phyloP scores from a whole-genome alignment of 139 green algal genomes.

The Mesotaenium endlicherianum region DNA sequence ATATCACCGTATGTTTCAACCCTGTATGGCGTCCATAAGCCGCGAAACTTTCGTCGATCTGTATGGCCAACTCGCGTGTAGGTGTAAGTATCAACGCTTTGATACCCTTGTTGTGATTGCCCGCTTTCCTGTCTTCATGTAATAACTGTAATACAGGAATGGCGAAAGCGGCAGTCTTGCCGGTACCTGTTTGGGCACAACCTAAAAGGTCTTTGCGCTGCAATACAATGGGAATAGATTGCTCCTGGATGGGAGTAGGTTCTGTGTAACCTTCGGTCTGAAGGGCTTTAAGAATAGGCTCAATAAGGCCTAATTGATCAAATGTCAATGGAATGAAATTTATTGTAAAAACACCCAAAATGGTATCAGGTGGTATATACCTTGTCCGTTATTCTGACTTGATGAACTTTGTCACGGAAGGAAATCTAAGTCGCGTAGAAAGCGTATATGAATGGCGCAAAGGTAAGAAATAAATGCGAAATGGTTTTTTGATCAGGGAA shows the following conservation, averaged over 20 bases:
- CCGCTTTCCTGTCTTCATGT: neutral
- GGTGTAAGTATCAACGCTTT: neutral
- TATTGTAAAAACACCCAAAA: too few species aligned
- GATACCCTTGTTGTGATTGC: neutral
- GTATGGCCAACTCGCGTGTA: neutral
- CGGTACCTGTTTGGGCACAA: neutral
- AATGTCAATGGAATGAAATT: neutral
- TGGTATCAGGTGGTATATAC: too few species aligned
- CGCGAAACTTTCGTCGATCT: neutral
- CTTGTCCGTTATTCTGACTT: too few species aligned
- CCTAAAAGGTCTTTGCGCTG: neutral
- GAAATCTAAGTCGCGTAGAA: too few species aligned
- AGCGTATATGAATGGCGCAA: too few species aligned
- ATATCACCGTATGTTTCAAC: neutral
- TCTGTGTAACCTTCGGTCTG: neutral
- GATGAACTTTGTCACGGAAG: too few species aligned
- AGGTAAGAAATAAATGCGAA: too few species aligned
- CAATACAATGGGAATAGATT: neutral
- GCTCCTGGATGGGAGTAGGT: neutral
- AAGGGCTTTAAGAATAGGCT: neutral
- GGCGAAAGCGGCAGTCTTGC: neutral
- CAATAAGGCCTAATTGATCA: neutral
- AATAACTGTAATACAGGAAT: neutral
- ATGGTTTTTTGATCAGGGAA: too few species aligned
- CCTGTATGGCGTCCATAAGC: neutral